Percentiles rank a stretch among this genome's conserved stretches.
Conservation (phyloP, 257 asterid genomes). For the Capsicum rhomboideum region DNA sequence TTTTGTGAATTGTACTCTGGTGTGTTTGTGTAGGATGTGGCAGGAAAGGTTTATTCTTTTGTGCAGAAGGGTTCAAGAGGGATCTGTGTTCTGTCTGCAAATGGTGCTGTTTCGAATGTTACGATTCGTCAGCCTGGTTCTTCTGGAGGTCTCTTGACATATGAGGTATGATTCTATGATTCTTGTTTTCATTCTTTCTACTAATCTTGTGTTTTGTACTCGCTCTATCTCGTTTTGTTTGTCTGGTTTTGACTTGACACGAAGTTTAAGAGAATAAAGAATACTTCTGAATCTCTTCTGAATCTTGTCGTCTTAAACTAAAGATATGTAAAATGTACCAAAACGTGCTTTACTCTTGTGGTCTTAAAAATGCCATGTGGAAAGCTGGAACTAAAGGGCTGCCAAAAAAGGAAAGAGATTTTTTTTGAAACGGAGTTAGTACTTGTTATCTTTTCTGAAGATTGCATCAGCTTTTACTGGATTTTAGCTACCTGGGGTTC, state of each 20-base stretch:
- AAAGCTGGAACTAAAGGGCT: neutral
- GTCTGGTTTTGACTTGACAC: neutral
- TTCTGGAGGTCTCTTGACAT: constrained; percentile 80
- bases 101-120: constrained; percentile 81
- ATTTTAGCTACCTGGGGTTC: neutral
- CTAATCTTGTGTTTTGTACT: neutral
- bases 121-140: constrained; percentile 92
- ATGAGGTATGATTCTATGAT: constrained; percentile 47
- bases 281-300: too few relatives aligned
- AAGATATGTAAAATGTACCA: too few relatives aligned
- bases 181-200: neutral
- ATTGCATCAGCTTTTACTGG: neutral
- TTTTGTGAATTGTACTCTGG: neutral
- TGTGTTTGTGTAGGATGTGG: constrained; percentile 58
- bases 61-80: constrained; percentile 77
- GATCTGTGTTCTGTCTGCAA: constrained; percentile 82
- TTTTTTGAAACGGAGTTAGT: neutral
- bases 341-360: too few relatives aligned
- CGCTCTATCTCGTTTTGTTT: neutral
- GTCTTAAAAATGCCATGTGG: neutral
- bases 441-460: neutral
- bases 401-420: neutral
- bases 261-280: too few relatives aligned
- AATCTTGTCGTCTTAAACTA: too few relatives aligned
- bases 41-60: constrained; percentile 74